Percentiles rank a stretch among this genome's conserved stretches.
Evolutionary conservation across 2,329 filamentous ascomycete genomes (phyloP).

Genomic region (Epichloe glyceriae): DNA sequence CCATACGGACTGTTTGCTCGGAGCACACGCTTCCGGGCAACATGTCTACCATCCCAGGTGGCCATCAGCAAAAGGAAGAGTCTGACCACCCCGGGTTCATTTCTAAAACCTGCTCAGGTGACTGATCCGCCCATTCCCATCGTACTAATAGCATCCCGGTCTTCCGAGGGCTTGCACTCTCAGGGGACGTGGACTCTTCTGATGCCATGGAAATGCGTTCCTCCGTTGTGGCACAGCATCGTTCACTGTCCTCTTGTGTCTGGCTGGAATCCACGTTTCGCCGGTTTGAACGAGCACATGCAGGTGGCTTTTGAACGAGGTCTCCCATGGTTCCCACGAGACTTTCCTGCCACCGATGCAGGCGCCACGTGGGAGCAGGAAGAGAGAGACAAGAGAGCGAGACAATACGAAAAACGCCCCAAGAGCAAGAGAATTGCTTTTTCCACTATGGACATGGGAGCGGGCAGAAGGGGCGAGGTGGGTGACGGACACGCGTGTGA

Average conservation of each 20-base stretch:
- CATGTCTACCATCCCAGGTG: conserved; percentile 60
- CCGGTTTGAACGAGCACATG: conserved; percentile 64
- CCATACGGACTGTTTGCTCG: conserved; percentile 54
- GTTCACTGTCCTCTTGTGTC: conserved; percentile 71
- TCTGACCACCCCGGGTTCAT: conserved; percentile 46
- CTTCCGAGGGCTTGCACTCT: conserved; percentile 30
- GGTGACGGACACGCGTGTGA: conserved; percentile 75
- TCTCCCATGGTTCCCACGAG: conserved; percentile 72
- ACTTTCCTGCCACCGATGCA: conserved; percentile 66
- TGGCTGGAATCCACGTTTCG: conserved; percentile 70
- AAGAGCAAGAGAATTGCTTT: conserved; percentile 72
- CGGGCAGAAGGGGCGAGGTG: conserved; percentile 65
- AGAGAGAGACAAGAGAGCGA: conserved; percentile 56
- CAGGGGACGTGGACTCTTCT: conserved; percentile 72
- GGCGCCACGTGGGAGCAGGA: conserved; percentile 67
- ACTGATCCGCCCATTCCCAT: conserved; percentile 69
- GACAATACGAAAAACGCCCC: conserved; percentile 64
- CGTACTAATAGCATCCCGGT: conserved; percentile 50
- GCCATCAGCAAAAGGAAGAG: conserved; percentile 66
- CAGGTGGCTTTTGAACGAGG: conserved; percentile 74
- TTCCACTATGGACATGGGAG: conserved; percentile 60
- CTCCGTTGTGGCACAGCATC: conserved; percentile 72
- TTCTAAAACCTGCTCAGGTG: conserved; percentile 37
- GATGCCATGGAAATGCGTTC: conserved; percentile 81
- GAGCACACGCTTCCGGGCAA: conserved; percentile 49